Evolutionary conservation across 2,329 filamentous ascomycete species (phyloP).

Genomic region (Xylariaceae sp.): DNA sequence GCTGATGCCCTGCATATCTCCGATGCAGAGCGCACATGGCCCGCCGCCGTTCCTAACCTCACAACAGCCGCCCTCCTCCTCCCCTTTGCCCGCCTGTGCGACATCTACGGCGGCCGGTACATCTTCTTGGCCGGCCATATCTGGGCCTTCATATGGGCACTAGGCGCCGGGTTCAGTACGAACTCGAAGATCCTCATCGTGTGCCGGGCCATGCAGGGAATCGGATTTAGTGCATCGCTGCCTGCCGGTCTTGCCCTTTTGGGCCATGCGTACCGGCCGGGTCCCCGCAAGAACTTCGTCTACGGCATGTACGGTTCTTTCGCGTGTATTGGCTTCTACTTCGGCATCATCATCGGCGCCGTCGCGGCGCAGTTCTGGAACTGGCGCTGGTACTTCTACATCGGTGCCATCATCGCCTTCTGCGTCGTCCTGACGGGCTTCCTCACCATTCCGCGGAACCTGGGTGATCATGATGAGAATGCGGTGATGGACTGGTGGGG

Average conservation of each 20-base stretch:
- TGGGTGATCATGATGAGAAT: slow-evolving; percentile 28
- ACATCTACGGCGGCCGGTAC: slow-evolving; percentile 53
- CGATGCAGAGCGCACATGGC: slow-evolving; percentile 56
- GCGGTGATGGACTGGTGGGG: slow-evolving; percentile 68
- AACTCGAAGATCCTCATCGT: slow-evolving; percentile 66
- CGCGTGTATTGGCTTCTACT: slow-evolving; percentile 51
- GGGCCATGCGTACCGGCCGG: slow-evolving; percentile 60
- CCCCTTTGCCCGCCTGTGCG: slow-evolving; percentile 55
- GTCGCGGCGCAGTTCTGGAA: slow-evolving; percentile 51
- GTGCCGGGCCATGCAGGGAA: slow-evolving; percentile 67
- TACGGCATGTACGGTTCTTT: slow-evolving; percentile 53
- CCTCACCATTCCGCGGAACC: slow-evolving; percentile 29
- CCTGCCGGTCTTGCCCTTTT: slow-evolving; percentile 63
- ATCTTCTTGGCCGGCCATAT: slow-evolving; percentile 55
- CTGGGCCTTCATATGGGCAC: slow-evolving; percentile 64
- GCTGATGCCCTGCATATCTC: slow-evolving; percentile 59
- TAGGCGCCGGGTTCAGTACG: slow-evolving; percentile 64
- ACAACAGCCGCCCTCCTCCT: slow-evolving; percentile 54
- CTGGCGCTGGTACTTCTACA: slow-evolving; percentile 66
- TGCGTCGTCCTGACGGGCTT: slow-evolving; percentile 25
- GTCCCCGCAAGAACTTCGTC: slow-evolving; percentile 63
- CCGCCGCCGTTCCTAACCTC: slow-evolving; percentile 54
- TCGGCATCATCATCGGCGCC: slow-evolving; percentile 61
- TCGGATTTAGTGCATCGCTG: slow-evolving; percentile 67
- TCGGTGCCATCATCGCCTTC: slow-evolving; percentile 44